These are phyloP conservation scores for Solanum chacoense DNA, from an alignment of 305 asterid species.

Conservation along the genomic window DNA sequence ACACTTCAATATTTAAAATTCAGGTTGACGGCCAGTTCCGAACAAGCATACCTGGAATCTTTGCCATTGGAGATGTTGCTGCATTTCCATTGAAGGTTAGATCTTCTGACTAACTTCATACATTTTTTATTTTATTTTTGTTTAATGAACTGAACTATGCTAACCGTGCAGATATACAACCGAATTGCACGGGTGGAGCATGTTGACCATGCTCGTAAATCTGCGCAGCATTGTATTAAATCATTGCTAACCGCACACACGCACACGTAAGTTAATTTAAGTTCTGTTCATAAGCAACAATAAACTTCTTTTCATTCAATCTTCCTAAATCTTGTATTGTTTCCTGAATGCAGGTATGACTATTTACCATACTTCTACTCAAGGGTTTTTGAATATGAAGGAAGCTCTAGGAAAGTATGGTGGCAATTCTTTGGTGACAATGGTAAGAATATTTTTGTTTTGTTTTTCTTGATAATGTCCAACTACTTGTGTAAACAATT, in stretches of 20 bases:
- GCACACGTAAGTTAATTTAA: constrained; percentile 35
- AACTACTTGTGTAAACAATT: neutral
- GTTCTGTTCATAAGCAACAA: neutral
- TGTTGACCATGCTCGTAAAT: constrained; percentile 93
- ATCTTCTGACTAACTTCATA: constrained; percentile 4
- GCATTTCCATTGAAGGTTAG: constrained; percentile 89
- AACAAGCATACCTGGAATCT: constrained; percentile 72
- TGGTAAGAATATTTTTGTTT: constrained; percentile 27
- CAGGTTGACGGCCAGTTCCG: constrained; percentile 95
- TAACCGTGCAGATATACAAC: constrained; percentile 58
- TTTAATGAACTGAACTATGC: constrained; percentile 3
- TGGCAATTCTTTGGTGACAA: constrained; percentile 98
- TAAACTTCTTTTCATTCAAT: neutral
- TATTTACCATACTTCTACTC: constrained; percentile 94
- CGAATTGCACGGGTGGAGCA: constrained; percentile 87
- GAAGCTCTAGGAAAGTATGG: constrained; percentile 94
- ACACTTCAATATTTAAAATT: constrained; percentile 12
- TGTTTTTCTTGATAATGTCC: neutral
- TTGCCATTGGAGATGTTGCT: constrained; percentile 95
- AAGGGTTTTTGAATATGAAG: constrained; percentile 88
- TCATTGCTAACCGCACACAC: constrained; percentile 74
- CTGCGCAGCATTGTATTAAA: constrained; percentile 83
- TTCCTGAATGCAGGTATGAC: constrained; percentile 48
- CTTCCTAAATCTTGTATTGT: neutral
- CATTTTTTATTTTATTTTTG: neutral